Base-by-base conservation (phyloP, 75 land plant genomes). In the Pinus tabuliformis region DNA sequence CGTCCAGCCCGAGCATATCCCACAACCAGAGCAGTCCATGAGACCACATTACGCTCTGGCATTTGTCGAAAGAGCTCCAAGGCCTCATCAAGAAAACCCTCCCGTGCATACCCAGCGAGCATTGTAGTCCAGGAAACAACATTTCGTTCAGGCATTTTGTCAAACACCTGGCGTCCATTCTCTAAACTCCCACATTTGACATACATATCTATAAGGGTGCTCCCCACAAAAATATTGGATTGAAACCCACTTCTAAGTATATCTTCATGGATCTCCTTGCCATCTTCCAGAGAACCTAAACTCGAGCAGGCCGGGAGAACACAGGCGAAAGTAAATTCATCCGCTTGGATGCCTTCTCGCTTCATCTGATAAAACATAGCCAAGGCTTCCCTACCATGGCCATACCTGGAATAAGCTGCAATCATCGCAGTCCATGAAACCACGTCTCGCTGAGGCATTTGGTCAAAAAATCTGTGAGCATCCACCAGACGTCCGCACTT, bases 111-210 rank as follows among this genome's bases (percentile, higher is more conserved):
- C 1, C 88, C 92, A 70, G 81, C 76, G 24, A 91, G 86, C 84
- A 91, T 81, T n/a, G 92, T 79, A 57, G 88, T 91, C 92, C 92
- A 91, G 12, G 90, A 86, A 6, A 91, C 78, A 1, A 74, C 66
- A 74, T 91, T 90, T 75, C 75, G 86, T 9, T 56, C 22, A 54
- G 33, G 36, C 77, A 88, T 61, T 15, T 52, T 64, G 20, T 78
- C 75, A 58, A 91, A 91, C 18, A 91, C 37, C 42, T 52, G 57
- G 36, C 58, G 61, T 21, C 88, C 85, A 54, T 83, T 88, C 26
- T 76, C 68, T 42, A 80, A 58, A 52, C 57, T 75, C 17, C 92
- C 92, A 79, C 92, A 91, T 42, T 91, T 91, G 8, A 84, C 79
- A 54, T 91, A 91, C 92, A 91, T 91, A 4, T 86, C 83, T 11